Evolutionary conservation across 495 filamentous ascomycete genomes (phyloP).

Genomic region (Podospora australis): DNA sequence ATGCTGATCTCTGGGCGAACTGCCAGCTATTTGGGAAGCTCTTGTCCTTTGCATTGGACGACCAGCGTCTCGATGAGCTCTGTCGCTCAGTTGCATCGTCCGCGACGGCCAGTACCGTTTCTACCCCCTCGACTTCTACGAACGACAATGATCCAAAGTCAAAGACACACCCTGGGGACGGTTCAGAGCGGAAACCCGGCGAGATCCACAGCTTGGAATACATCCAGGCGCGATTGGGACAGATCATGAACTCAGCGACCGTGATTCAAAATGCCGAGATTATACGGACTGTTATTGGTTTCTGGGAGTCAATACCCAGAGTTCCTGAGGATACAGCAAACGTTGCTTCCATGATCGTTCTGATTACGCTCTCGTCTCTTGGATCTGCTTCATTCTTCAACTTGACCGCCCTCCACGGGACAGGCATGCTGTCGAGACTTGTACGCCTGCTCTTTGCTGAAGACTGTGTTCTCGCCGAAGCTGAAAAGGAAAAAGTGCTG

Average conservation of each 20-base stretch:
- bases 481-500: slow-evolving; percentile 53
- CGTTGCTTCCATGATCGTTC: slow-evolving; percentile 52
- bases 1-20: slow-evolving; percentile 54
- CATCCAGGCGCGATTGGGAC: slow-evolving; percentile 37
- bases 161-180: slow-evolving; percentile 2
- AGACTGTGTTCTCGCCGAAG: slow-evolving; percentile 36
- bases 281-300: slow-evolving; percentile 55
- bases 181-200: slow-evolving; percentile 9
- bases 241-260: slow-evolving; percentile 48
- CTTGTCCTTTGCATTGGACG: slow-evolving; percentile 74
- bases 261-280: slow-evolving; percentile 58
- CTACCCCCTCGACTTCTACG: background rate
- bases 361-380: slow-evolving; percentile 48
- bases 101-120: background rate
- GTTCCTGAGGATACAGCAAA: slow-evolving; percentile 33
- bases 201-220: slow-evolving; percentile 22
- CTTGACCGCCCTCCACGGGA: slow-evolving; percentile 67
- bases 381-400: slow-evolving; percentile 63
- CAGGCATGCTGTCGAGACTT: slow-evolving; percentile 66
- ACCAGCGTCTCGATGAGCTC: slow-evolving; percentile 56
- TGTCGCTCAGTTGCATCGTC: slow-evolving; percentile 32
- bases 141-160: background rate
- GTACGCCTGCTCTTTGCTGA: slow-evolving; percentile 58
- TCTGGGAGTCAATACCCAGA: slow-evolving; percentile 56
- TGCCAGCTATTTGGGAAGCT: slow-evolving; percentile 78